These are phyloP conservation scores for Leishmania martiniquensis DNA, from an alignment of 208 protist genomes.

Conservation along the genomic window DNA sequence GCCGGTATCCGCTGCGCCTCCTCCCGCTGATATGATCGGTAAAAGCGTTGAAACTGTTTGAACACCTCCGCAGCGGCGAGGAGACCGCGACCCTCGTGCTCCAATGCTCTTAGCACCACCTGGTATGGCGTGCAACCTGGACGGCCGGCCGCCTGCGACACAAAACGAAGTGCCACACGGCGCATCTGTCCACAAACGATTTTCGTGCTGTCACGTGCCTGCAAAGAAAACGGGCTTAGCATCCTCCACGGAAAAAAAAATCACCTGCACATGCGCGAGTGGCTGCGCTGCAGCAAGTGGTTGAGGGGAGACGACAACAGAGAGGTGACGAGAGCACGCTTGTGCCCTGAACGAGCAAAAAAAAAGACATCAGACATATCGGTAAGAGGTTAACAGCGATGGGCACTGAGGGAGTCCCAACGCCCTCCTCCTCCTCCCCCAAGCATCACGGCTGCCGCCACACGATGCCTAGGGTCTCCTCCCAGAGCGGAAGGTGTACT, in stretches of 20 bases:
- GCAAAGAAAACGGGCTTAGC: too few relatives aligned
- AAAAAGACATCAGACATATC: neutral
- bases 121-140: slow-evolving; percentile 53
- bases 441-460: too few relatives aligned
- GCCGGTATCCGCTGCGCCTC: slow-evolving; percentile 9
- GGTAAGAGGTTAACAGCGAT: neutral
- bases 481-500: neutral
- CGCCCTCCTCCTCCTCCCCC: neutral
- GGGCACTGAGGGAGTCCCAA: neutral
- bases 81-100: slow-evolving; percentile 58
- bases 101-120: slow-evolving; percentile 56
- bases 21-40: slow-evolving; percentile 33
- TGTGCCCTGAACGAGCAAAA: too few relatives aligned
- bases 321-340: neutral
- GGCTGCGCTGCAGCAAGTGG: neutral
- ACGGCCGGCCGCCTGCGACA: neutral
- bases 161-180: neutral
- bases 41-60: slow-evolving; percentile 77
- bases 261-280: neutral
- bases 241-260: too few relatives aligned
- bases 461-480: neutral
- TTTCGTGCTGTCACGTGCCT: neutral
- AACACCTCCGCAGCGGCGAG: slow-evolving; percentile 71
- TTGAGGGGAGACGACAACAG: neutral
- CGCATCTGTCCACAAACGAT: slow-evolving; percentile 1